These are phyloP conservation scores for Plasmodium ovale DNA, from an alignment of 169 alveolate species.

Conservation along the genomic window DNA sequence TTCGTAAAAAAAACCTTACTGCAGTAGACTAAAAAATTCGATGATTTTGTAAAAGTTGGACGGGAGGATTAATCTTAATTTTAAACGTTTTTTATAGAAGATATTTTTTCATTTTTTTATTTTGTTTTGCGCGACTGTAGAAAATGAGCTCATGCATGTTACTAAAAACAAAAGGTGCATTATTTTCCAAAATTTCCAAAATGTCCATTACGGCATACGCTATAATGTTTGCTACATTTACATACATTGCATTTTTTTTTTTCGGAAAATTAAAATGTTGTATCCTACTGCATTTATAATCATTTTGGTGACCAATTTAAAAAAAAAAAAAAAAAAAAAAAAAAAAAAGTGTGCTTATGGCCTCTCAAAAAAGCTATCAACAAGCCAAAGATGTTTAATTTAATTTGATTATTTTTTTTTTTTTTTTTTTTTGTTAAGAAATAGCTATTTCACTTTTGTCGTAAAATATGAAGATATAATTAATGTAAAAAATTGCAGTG, in stretches of 20 bases:
- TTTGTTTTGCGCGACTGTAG: constrained; percentile 3
- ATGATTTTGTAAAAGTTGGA: background rate
- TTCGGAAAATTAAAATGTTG: background rate
- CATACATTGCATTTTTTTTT: constrained; percentile 27
- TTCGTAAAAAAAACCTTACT: background rate
- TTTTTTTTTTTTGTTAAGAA: constrained; percentile 44
- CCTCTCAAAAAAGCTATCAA: constrained; percentile 26
- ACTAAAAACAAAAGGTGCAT: constrained; percentile 6
- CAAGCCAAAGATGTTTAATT: constrained; percentile 45
- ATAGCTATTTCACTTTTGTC: constrained; percentile 60
- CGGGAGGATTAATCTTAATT: constrained; percentile 11
- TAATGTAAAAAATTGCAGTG: no score
- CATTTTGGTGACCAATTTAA: constrained; percentile 34
- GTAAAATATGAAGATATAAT: no score
- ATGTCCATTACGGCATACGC: background rate
- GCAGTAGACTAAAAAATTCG: background rate
- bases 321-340: constrained; percentile 38
- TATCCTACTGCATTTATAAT: constrained; percentile 5
- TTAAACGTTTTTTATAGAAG: background rate
- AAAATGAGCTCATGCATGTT: background rate
- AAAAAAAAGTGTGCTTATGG: constrained; percentile 44
- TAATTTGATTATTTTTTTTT: background rate
- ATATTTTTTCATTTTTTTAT: background rate
- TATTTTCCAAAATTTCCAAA: constrained; percentile 42
- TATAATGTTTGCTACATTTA: constrained; percentile 9